Evolutionary conservation across 1,139 yeast genomes (phyloP).

Genomic region (Chernovozyma aurita): DNA sequence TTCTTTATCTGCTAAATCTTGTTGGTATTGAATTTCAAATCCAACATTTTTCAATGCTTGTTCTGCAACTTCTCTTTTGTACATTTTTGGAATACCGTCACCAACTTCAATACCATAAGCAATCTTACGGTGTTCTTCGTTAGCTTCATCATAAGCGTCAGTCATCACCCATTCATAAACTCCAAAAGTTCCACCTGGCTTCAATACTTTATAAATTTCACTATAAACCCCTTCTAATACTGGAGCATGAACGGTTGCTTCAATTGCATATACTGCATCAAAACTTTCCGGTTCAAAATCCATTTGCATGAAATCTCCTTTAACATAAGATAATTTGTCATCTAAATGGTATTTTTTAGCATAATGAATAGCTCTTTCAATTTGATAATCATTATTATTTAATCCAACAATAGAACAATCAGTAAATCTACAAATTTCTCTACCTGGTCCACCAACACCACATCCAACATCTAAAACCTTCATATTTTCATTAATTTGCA

Average conservation of each 20-base stretch:
- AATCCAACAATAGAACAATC: slow-evolving; percentile 84
- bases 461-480: slow-evolving; percentile 96
- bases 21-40: slow-evolving; percentile 68
- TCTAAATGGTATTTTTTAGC: slow-evolving; percentile 64
- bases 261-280: slow-evolving; percentile 97
- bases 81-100: slow-evolving; percentile 99
- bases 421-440: slow-evolving; percentile 91
- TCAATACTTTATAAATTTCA: slow-evolving; percentile 90
- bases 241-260: slow-evolving; percentile 98
- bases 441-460: slow-evolving; percentile 99
- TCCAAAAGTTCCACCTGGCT: slow-evolving; percentile 97
- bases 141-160: slow-evolving; percentile 80
- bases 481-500: slow-evolving; percentile 74
- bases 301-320: slow-evolving; percentile 99
- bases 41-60: slow-evolving; percentile 86
- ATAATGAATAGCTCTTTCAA: slow-evolving; percentile 84
- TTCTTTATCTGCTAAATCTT: slow-evolving; percentile 77
- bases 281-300: slow-evolving; percentile 85
- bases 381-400: slow-evolving; percentile 96
- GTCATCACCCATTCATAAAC: slow-evolving; percentile 99
- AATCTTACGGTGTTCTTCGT: slow-evolving; percentile 87
- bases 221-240: slow-evolving; percentile 92
- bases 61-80: slow-evolving; percentile 76
- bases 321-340: slow-evolving; percentile 77
- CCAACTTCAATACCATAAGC: slow-evolving; percentile 98